Percentiles rank a stretch among this genome's conserved stretches.
These are phyloP conservation scores for Ceratorhiza oryzae-sativae DNA, from an alignment of 1,284 basidiomycete genomes.

Conservation along the genomic window DNA sequence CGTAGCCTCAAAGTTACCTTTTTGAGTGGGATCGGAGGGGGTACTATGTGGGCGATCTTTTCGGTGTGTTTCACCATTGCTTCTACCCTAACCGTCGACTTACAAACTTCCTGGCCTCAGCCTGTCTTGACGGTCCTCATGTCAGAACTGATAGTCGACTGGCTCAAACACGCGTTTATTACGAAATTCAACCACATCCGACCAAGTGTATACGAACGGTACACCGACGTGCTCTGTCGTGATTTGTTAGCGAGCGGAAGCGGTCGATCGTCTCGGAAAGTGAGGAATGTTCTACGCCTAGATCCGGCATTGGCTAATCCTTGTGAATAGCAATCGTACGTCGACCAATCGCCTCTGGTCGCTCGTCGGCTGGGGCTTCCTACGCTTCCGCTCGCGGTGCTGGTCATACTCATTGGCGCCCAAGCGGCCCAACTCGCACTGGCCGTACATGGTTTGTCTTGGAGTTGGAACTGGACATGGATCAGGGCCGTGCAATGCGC, in stretches of 20 bases:
- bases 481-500: constrained; percentile 68
- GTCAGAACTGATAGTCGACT: constrained; percentile 96
- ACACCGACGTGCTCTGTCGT: constrained; percentile 94
- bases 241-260: constrained; percentile 84
- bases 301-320: background rate
- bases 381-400: constrained; percentile 87
- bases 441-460: constrained; percentile 47
- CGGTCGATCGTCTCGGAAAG: constrained; percentile 73
- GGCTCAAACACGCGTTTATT: constrained; percentile 99
- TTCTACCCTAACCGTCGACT: background rate
- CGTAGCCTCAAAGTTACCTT: constrained; percentile 72
- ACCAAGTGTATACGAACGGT: constrained; percentile 93
- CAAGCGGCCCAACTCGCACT: constrained; percentile 65
- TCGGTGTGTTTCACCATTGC: constrained; percentile 64
- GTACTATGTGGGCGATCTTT: constrained; percentile 79
- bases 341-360: constrained; percentile 95
- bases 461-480: constrained; percentile 55
- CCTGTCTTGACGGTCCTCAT: constrained; percentile 90
- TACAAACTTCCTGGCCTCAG: constrained; percentile 52
- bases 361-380: constrained; percentile 94
- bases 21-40: constrained; percentile 23
- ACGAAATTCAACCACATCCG: constrained; percentile 98
- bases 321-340: constrained; percentile 74
- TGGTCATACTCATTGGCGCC: constrained; percentile 86
- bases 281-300: constrained; percentile 48